Evolutionary conservation across 2,329 filamentous ascomycete genomes (phyloP), one percentile per base, ranked within the genome.

Genomic region (Coleophoma cylindrospora): DNA sequence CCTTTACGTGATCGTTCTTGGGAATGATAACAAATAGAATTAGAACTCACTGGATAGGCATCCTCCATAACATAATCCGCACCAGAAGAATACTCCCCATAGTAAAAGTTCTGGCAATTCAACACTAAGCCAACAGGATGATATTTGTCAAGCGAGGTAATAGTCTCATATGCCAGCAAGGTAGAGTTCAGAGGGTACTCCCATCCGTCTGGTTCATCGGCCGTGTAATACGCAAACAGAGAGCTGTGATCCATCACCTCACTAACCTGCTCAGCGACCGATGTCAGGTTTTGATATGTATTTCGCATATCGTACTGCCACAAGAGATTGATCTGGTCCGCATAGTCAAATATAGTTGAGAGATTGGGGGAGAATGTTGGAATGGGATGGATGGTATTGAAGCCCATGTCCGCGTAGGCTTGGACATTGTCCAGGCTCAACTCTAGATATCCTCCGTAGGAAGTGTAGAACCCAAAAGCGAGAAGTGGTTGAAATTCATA

Each of bases 61-160:
- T 79, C 76, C 46, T 71, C 68, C 41, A 77, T 66, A 34, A 79
- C 66, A 52, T 78, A 77, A 51, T 79, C 75, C 0, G 74, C 71
- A 9, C 76, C 76, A 1, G 68, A 59, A 1, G 71, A 64, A 57
- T 79, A 79, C n/a, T 73, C 66, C 22, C 62, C 53, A 58, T 75
- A 79, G 58, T 76, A 70, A 60, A 75, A 79, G 55, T 78, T 75
- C 43, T 69, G 68, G 61, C 76, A 79, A 54, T 79, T 79, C 32
- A 79, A 64, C 3, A 71, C 70, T 3, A 79, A 66, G 5, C 69
- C 73, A n/a, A 76, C 67, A 0, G 76, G 76, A 60, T 79, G 76
- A 55, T 77, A 79, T 0, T 73, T 73, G 55, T 80, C 76, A 5
- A 76, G 56, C 3, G 58, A 55, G 48, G 69, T 70, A 52, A 79